Conservation (phyloP, 2,329 filamentous ascomycete species). For the Aspergillus sp. region DNA sequence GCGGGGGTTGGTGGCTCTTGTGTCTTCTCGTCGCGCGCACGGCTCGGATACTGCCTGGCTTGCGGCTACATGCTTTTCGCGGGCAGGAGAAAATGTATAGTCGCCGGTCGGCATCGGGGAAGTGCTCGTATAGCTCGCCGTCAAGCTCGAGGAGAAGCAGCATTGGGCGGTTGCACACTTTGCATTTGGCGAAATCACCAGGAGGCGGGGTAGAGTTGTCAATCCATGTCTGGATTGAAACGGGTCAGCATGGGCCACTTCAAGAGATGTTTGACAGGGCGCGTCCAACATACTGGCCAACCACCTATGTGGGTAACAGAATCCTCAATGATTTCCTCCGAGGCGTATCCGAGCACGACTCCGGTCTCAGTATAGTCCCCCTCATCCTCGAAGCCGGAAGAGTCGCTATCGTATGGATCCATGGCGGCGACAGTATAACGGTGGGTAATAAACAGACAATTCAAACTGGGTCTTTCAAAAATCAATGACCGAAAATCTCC, state of each 20-base stretch:
- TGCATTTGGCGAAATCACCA: slow-evolving; percentile 77
- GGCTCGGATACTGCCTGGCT: slow-evolving; percentile 76
- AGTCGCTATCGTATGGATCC: slow-evolving; percentile 84
- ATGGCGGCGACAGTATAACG: slow-evolving; percentile 45
- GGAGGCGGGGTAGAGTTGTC: slow-evolving; percentile 70
- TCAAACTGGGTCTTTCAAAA: neutral
- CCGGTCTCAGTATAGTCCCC: slow-evolving; percentile 63
- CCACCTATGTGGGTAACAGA: slow-evolving; percentile 86
- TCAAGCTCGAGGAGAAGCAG: slow-evolving; percentile 86
- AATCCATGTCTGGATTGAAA: slow-evolving; percentile 70
- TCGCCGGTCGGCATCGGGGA: slow-evolving; percentile 82
- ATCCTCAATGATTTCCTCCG: slow-evolving; percentile 76
- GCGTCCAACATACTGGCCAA: slow-evolving; percentile 65
- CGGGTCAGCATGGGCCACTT: slow-evolving; percentile 15
- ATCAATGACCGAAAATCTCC: neutral
- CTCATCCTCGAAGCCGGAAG: slow-evolving; percentile 66
- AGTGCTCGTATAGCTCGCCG: slow-evolving; percentile 81
- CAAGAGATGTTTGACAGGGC: neutral
- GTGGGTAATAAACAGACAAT: neutral
- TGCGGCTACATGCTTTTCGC: slow-evolving; percentile 74
- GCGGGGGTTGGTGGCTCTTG: slow-evolving; percentile 32
- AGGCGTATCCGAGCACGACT: slow-evolving; percentile 86
- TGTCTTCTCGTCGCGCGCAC: slow-evolving; percentile 65
- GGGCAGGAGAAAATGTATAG: slow-evolving; percentile 85
- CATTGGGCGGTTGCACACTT: slow-evolving; percentile 81